Percentiles rank a stretch among this genome's conserved stretches.
Evolutionary conservation across 345 rosid genomes (phyloP).

Genomic region (Raphanus raphanistrum): DNA sequence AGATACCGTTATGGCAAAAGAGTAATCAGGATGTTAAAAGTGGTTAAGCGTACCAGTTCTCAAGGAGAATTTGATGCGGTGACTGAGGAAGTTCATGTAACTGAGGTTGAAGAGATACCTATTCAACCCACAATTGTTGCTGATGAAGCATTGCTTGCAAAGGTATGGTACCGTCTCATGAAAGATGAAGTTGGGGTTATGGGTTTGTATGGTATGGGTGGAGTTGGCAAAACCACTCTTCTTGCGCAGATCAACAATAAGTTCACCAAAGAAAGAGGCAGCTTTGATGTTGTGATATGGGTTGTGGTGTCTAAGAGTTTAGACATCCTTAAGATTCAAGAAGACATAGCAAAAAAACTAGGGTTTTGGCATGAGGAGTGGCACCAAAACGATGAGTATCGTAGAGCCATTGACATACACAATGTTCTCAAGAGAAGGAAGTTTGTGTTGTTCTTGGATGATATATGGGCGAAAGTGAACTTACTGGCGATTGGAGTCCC

Average conservation of each 20-base stretch:
- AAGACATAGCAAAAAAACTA: background rate
- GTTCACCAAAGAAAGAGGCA: background rate
- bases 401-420: background rate
- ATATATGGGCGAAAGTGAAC: background rate
- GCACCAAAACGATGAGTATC: background rate
- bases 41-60: background rate
- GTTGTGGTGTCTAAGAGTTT: background rate
- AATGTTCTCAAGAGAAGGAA: background rate
- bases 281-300: background rate
- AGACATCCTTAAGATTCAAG: background rate
- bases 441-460: background rate
- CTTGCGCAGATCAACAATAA: background rate
- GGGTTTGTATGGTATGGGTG: background rate
- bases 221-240: background rate
- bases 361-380: background rate
- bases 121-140: background rate
- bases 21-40: background rate
- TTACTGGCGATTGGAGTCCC: background rate
- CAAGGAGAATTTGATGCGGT: background rate
- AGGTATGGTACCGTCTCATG: background rate
- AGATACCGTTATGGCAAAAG: background rate
- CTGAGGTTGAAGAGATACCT: background rate
- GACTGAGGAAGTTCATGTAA: background rate
- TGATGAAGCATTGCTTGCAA: background rate
- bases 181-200: background rate